These are phyloP conservation scores for Madurella mycetomatis DNA, from an alignment of 2,329 filamentous ascomycete genomes.

Conservation along the genomic window DNA sequence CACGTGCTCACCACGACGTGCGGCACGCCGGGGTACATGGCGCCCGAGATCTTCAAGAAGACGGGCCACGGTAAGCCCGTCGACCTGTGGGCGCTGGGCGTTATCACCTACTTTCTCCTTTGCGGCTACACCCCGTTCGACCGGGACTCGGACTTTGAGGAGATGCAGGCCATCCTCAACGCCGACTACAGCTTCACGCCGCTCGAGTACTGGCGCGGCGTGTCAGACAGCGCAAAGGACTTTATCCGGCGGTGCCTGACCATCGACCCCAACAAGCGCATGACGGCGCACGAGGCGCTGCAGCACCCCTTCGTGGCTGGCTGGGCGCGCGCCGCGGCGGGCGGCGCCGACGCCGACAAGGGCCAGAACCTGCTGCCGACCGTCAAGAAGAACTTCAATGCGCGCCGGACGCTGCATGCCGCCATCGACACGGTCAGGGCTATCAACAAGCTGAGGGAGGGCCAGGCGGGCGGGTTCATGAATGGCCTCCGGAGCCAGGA, in stretches of 20 bases:
- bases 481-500: conserved; percentile 45
- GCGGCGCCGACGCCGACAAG: conserved; percentile 41
- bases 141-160: conserved; percentile 93
- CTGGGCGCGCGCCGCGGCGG: conserved; percentile 35
- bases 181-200: conserved; percentile 96
- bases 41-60: conserved; percentile 98
- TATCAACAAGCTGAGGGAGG: conserved; percentile 66
- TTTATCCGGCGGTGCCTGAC: conserved; percentile 92
- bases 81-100: conserved; percentile 96
- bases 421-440: conserved; percentile 67
- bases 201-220: conserved; percentile 92
- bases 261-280: conserved; percentile 78
- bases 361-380: conserved; percentile 62
- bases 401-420: conserved; percentile 62
- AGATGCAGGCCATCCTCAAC: conserved; percentile 97
- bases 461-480: conserved; percentile 51
- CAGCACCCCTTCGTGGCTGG: conserved; percentile 62
- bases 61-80: conserved; percentile 96
- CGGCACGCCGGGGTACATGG: conserved; percentile 98
- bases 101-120: conserved; percentile 97
- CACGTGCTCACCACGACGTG: conserved; percentile 97
- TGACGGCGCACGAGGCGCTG: conserved; percentile 81
- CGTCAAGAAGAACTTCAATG: conserved; percentile 73
- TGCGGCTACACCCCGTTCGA: conserved; percentile 99
- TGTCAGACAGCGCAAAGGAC: conserved; percentile 78